Percentiles rank a stretch among this genome's conserved stretches.
Conservation (phyloP, 1,284 basidiomycete genomes). For the Sanguinoderma infundibulare region DNA sequence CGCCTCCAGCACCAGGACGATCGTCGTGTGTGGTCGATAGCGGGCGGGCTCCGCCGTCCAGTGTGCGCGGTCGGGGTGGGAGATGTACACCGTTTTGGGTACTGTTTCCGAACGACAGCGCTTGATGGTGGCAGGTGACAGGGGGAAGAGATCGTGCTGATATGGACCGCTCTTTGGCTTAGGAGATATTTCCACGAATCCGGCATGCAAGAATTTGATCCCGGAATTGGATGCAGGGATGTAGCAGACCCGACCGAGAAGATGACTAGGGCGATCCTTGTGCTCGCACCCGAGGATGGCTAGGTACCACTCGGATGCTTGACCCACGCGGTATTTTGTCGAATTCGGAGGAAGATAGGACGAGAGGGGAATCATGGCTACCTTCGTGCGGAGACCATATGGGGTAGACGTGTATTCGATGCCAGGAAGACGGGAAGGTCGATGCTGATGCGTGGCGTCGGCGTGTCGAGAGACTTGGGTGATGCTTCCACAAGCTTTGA, state of each 20-base stretch:
- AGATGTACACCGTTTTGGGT: no score
- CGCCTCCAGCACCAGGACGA: no score
- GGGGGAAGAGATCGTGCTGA: no score
- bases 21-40: no score
- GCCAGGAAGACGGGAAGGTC: neutral
- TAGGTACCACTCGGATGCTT: neutral
- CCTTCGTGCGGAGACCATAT: neutral
- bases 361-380: neutral
- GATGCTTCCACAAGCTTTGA: neutral
- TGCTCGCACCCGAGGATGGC: neutral
- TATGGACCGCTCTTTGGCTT: no score
- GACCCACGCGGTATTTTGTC: neutral
- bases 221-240: neutral
- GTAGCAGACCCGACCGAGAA: neutral
- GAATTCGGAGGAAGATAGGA: neutral
- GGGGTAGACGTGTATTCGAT: neutral
- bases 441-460: neutral
- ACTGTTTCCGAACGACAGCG: no score
- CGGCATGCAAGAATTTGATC: neutral
- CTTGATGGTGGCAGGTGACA: no score
- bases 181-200: neutral
- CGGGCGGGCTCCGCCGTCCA: no score
- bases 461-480: no score
- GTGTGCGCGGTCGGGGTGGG: no score
- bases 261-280: neutral